phyloP scores from a whole-genome alignment of 2,329 filamentous ascomycete genomes.

The Ophiostoma tasmaniense region DNA sequence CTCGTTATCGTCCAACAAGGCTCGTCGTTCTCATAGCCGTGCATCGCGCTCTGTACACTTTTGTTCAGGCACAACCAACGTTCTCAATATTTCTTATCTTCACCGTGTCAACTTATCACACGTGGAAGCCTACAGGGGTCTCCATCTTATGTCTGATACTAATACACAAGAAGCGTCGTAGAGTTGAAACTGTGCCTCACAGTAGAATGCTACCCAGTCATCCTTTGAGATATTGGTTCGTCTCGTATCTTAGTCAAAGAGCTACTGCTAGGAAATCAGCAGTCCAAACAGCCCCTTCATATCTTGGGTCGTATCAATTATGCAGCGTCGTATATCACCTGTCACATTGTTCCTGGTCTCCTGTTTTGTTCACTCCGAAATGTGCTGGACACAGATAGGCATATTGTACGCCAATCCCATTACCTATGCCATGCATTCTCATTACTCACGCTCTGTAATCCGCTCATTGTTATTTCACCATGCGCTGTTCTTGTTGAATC shows the following conservation, averaged over 20 bases:
- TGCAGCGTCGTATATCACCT: slow-evolving; percentile 4
- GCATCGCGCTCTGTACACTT: not conserved
- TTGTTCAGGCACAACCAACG: not conserved
- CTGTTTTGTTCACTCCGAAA: not conserved
- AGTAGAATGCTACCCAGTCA: not conserved
- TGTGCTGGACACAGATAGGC: not conserved
- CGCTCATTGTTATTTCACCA: not conserved
- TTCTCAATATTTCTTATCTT: not conserved
- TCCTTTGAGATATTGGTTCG: not conserved
- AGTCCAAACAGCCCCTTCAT: not conserved
- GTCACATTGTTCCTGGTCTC: not conserved
- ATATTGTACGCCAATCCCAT: not conserved
- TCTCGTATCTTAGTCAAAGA: not conserved
- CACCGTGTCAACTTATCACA: not conserved
- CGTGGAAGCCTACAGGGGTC: not conserved
- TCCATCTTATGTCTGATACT: not conserved
- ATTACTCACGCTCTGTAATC: not conserved
- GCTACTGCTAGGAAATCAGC: not conserved
- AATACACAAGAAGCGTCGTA: not conserved
- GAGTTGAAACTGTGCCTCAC: not conserved
- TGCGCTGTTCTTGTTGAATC: not conserved
- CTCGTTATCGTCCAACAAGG: not conserved
- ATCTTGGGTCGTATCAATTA: not conserved
- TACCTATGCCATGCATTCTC: not conserved
- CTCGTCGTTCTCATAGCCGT: not conserved